Conservation (phyloP, 2,329 filamentous ascomycete genomes). For the Stagonosporopsis rhizophila region DNA sequence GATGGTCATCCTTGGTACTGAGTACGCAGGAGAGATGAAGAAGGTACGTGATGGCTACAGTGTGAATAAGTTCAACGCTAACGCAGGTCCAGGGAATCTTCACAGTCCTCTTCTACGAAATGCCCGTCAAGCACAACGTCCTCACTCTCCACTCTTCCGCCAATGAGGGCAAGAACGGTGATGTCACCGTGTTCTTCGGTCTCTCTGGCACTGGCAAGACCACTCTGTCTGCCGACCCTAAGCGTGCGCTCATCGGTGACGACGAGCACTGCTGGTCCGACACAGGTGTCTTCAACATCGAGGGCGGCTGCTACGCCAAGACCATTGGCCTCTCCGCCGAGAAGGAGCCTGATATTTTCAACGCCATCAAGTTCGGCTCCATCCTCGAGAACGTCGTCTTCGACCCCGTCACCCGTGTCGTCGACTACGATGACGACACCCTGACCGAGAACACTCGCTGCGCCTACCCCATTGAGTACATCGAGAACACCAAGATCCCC, state of each 20-base stretch:
- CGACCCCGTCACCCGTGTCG: constrained; percentile 83
- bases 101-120: constrained; percentile 99
- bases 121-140: constrained; percentile 99
- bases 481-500: constrained; percentile 97
- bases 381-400: constrained; percentile 99
- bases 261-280: constrained; percentile 99
- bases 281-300: constrained; percentile 97
- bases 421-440: constrained; percentile 95
- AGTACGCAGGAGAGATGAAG: constrained; percentile 76
- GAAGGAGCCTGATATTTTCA: constrained; percentile 98
- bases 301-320: constrained; percentile 99
- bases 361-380: constrained; percentile 94
- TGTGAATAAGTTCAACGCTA: background rate
- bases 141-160: constrained; percentile 97
- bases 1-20: constrained; percentile 99
- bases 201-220: constrained; percentile 99
- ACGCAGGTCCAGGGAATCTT: constrained; percentile 71
- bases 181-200: constrained; percentile 99
- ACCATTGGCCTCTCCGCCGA: constrained; percentile 95
- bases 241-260: constrained; percentile 94
- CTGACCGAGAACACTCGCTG: constrained; percentile 98
- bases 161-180: constrained; percentile 92
- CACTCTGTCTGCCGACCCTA: constrained; percentile 94
- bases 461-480: constrained; percentile 99
- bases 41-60: background rate